These are phyloP conservation scores for Cercospora citrullina DNA, from an alignment of 2,329 filamentous ascomycete genomes.

Conservation along the genomic window DNA sequence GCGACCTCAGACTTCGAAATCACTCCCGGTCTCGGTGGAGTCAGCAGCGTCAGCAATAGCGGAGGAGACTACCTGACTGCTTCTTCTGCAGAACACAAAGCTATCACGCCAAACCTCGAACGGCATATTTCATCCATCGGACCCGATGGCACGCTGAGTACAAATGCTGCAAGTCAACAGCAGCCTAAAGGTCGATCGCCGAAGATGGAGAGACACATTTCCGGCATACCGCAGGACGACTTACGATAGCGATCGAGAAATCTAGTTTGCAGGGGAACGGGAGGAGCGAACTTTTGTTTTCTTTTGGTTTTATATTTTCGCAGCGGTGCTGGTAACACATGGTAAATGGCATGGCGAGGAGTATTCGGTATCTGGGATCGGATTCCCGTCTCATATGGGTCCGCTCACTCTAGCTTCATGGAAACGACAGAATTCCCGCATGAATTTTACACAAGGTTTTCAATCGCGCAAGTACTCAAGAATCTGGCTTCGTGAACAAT, in stretches of 20 bases:
- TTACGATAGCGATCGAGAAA: constrained; percentile 22
- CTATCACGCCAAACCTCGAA: constrained; percentile 13
- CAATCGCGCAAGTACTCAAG: too few relatives aligned
- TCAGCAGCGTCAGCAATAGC: not conserved
- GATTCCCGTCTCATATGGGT: too few relatives aligned
- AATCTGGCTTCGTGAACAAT: too few relatives aligned
- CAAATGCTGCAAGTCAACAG: not conserved
- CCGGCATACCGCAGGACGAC: constrained; percentile 22
- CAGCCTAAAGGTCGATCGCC: not conserved
- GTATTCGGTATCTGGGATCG: too few relatives aligned
- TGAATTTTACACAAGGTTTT: too few relatives aligned
- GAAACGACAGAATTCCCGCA: too few relatives aligned
- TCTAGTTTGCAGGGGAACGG: not conserved
- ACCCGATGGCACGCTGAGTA: constrained; percentile 9
- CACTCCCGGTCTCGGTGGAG: constrained; percentile 1
- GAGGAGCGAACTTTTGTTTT: not conserved
- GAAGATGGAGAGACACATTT: constrained; percentile 22
- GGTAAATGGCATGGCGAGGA: not conserved
- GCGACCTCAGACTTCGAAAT: constrained; percentile 17
- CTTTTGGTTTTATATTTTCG: not conserved
- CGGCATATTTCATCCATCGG: constrained; percentile 19
- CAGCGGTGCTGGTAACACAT: not conserved
- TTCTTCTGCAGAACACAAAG: not conserved
- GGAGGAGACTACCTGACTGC: not conserved
- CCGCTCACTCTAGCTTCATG: too few relatives aligned